A percentile compares a stretch with the other conserved stretches of the same genome.
Evolutionary conservation across 1,284 basidiomycete species (phyloP).

Genomic region (Hemileia vastatrix): DNA sequence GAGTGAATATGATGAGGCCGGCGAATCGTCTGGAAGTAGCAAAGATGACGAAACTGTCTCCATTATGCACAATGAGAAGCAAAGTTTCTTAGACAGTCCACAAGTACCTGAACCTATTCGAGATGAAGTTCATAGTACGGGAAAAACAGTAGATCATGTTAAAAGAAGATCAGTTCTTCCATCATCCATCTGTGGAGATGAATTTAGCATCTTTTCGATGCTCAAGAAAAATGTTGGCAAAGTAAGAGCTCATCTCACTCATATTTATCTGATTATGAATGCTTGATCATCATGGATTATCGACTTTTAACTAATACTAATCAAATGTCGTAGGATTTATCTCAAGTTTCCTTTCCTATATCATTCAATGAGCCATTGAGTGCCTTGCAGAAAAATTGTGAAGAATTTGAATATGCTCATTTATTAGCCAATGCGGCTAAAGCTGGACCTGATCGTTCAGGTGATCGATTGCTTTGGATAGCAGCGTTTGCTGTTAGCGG

Average conservation of each 20-base stretch:
- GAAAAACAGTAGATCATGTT: too few relatives aligned
- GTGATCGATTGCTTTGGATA: slow-evolving; percentile 64
- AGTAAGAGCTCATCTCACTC: slow-evolving; percentile 46
- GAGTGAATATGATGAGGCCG: not conserved
- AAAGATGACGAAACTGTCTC: too few relatives aligned
- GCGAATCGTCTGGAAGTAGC: too few relatives aligned
- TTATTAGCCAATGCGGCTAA: slow-evolving; percentile 58
- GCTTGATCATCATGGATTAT: not conserved
- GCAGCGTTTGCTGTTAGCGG: slow-evolving; percentile 74
- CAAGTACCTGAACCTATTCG: too few relatives aligned
- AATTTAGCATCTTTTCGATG: slow-evolving; percentile 74
- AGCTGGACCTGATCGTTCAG: slow-evolving; percentile 52
- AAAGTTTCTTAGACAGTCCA: too few relatives aligned
- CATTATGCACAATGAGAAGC: too few relatives aligned
- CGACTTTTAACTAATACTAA: not conserved
- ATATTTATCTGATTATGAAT: not conserved
- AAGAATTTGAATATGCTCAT: slow-evolving; percentile 70
- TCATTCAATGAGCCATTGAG: slow-evolving; percentile 81
- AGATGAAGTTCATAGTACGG: too few relatives aligned
- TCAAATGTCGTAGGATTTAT: slow-evolving; percentile 58
- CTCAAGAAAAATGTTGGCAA: slow-evolving; percentile 89
- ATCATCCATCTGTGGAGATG: slow-evolving; percentile 55
- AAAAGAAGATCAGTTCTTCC: slow-evolving; percentile 58
- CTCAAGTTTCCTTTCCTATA: slow-evolving; percentile 70
- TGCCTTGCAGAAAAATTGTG: slow-evolving; percentile 60